Evolutionary conservation across 2,329 filamentous ascomycete genomes (phyloP).

Genomic region (Mollisia scopiformis): DNA sequence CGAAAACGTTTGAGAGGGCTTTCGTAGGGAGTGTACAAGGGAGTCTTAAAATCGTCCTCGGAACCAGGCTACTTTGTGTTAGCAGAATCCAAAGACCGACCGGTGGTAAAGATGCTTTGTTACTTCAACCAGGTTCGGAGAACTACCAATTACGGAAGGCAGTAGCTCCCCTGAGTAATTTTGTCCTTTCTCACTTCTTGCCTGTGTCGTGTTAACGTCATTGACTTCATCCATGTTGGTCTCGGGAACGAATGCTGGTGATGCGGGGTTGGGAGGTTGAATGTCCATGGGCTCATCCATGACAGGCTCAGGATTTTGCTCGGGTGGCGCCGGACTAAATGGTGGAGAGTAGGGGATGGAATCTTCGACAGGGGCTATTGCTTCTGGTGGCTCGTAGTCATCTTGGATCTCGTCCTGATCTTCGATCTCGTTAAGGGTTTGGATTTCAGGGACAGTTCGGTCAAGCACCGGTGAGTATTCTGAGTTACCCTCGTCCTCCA

Average conservation of each 20-base stretch:
- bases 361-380: constrained; percentile 29
- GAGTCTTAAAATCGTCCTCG: constrained; percentile 12
- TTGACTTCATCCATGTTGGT: constrained; percentile 11
- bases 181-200: constrained; percentile 24
- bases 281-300: constrained; percentile 38
- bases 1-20: constrained; percentile 83
- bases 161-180: constrained; percentile 23
- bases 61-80: constrained; percentile 24
- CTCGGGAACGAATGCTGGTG: constrained; percentile 35
- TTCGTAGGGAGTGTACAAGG: constrained; percentile 66
- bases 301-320: no score
- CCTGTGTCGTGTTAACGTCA: constrained; percentile 30
- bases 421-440: no score
- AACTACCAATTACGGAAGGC: constrained; percentile 18
- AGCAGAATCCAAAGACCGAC: constrained; percentile 25
- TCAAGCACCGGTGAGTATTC: constrained; percentile 30
- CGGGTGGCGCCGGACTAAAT: constrained; percentile 45
- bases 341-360: constrained; percentile 39
- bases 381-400: constrained; percentile 58
- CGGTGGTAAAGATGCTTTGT: constrained; percentile 14
- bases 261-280: constrained; percentile 46
- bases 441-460: constrained; percentile 22
- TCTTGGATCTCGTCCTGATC: no score
- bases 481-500: constrained; percentile 24
- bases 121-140: constrained; percentile 31